Percentiles rank a stretch among this genome's conserved stretches.
These are phyloP conservation scores for Coemansia sp. DNA, from an alignment of 192 early-diverging fungal species.

Conservation along the genomic window DNA sequence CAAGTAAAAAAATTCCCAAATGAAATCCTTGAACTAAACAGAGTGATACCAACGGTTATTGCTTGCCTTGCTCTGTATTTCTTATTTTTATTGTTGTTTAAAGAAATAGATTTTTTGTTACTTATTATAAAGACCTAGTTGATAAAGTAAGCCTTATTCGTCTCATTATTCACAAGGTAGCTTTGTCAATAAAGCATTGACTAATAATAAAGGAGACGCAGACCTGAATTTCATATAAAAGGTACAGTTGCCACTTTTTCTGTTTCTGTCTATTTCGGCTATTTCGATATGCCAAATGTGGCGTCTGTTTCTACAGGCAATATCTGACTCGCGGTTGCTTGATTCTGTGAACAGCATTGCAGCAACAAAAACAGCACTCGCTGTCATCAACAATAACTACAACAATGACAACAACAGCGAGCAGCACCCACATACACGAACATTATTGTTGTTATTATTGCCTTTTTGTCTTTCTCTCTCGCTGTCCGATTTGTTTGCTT, in stretches of 20 bases:
- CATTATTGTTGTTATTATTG: neutral
- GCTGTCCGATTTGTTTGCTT: neutral
- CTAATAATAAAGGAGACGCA: conserved; percentile 2
- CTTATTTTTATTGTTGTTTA: neutral
- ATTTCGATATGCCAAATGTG: neutral
- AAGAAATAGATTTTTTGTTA: neutral
- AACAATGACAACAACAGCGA: neutral
- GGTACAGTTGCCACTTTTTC: neutral
- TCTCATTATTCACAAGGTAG: too few species aligned
- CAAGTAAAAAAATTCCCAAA: neutral
- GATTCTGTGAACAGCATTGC: neutral
- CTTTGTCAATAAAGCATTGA: neutral
- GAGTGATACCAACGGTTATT: neutral
- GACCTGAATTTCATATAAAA: neutral
- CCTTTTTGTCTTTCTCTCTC: neutral
- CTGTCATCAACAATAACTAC: neutral
- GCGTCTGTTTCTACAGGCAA: neutral
- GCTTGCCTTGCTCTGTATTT: neutral
- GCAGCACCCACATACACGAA: neutral
- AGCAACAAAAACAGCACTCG: neutral
- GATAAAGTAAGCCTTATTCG: too few species aligned
- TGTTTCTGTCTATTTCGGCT: neutral
- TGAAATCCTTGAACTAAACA: neutral
- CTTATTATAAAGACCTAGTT: neutral
- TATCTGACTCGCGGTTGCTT: neutral